Evolutionary conservation across 2,329 filamentous ascomycete genomes (phyloP), one percentile per base, ranked within the genome.

Genomic region (Penicillium sp.): DNA sequence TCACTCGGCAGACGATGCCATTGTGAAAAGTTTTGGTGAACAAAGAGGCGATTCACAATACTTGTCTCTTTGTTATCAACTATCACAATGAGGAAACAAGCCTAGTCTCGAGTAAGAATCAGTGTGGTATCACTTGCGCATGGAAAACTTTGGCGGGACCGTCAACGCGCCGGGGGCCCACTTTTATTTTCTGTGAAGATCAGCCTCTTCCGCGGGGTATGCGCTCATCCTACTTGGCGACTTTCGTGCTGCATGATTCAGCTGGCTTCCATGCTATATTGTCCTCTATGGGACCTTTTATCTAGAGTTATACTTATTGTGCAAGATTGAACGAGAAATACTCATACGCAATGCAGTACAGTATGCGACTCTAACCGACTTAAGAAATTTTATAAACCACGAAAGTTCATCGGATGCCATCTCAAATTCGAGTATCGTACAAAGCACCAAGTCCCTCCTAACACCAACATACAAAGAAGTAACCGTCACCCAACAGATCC

Each of bases 1-100:
- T 58, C 9, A 69, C 45, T 32, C 54, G 55, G 27, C 56, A 52
- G 40, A 71, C 46, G 55, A 69, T 69, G 29, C 56, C 50, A 51
- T 61, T 26, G 2, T 43, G 27, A n/a, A 13, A 18, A 37, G 3
- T 8, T 3, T 18, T 18, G 18, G 18, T 18, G 18, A 18, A 3
- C 18, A 18, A 18, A 18, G 18, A 18, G 18, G 18, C 18, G 18
- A 18, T 18, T 18, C 18, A 18, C 18, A 18, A 18, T 1, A 18
- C 8, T 18, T 24, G 26, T 18, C n/a, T 2, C 2, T 26, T 18
- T 5, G 3, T n/a, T 12, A 13, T 12, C 7, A 5, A 18, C 8
- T 4, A 26, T 11, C 8, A 18, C 18, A 18, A 18, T 18, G 3
- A 18, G 18, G 18, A 9, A 29, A 5, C 24, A 8, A 18, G 11